Conservation (phyloP, 805 yeast genomes). For the Torulaspora quercuum region DNA sequence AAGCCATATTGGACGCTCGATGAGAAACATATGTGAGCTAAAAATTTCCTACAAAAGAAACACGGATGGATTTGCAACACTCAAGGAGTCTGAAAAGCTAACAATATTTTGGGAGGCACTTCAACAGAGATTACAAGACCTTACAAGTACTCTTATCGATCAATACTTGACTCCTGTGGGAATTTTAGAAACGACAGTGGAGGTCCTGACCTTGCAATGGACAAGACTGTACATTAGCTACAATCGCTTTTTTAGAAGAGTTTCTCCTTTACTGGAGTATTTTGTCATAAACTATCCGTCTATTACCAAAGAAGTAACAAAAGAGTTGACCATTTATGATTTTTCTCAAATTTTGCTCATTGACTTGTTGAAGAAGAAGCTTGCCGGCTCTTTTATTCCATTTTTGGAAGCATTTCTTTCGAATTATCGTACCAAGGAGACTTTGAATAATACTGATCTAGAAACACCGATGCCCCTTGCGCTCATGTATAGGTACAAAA, state of each 20-base stretch:
- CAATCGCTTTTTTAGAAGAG: conserved; percentile 1
- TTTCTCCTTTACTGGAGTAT: conserved; percentile 17
- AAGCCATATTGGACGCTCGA: no score
- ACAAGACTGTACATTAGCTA: conserved; percentile 1
- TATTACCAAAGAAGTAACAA: conserved; percentile 8
- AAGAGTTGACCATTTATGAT: conserved; percentile 2
- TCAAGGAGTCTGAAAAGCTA: no score
- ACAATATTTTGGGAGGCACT: conserved; percentile 6
- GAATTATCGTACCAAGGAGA: conserved; percentile 3
- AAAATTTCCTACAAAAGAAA: no score
- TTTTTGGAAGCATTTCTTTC: conserved; percentile 11
- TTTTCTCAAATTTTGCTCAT: conserved; percentile 10
- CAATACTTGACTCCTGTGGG: not conserved
- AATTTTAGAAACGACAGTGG: no score
- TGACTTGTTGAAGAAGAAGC: conserved; percentile 4
- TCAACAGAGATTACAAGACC: conserved; percentile 1
- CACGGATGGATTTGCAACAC: no score
- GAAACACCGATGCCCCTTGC: conserved; percentile 10
- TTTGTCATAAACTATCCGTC: conserved; percentile 13
- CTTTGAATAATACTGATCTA: not conserved
- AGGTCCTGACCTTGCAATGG: no score
- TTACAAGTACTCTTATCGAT: not conserved
- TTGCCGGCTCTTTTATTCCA: conserved; percentile 2
- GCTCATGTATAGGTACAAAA: conserved; percentile 12
- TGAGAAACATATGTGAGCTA: no score